Base-by-base conservation (phyloP, 352 stramenopile species). In the Vaucheria bursata region DNA sequence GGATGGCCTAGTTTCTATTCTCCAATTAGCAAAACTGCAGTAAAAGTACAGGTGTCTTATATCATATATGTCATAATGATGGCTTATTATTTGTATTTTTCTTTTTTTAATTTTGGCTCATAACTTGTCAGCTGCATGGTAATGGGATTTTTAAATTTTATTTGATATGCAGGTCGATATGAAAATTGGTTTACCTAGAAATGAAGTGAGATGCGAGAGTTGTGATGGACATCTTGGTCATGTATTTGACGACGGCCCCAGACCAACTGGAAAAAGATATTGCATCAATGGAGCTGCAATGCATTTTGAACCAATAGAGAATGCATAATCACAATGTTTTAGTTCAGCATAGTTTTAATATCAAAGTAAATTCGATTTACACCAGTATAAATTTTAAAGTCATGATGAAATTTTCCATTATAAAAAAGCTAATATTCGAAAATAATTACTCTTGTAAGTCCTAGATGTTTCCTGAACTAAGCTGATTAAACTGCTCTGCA, bases 211-310 rank as follows among this genome's bases (percentile, higher is more conserved):
- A 0, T 82, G 77, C 52, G 53, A 53, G 0, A 80, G 45, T 66
- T 82, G 77, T 37, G 77, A 82, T 35, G 77, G 77, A 0, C 77
- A 82, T 45, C 40, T 82, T 31, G 82, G 82, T 0, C 82, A 86
- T 36, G 79, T 87, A 3, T 87, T 87, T 52, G 72, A 82, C n/a
- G 83, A 87, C 35, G 83, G 83, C 0, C 83, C 78, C 1, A 5
- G 37, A 29, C 83, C 83, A 1, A 86, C 82, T 0, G 79, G 79
- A 5, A 40, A 83, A 73, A 77, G 83, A 0, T 87, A 85, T 75
- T 87, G 83, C 74, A 87, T 87, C 69, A 87, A 87, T 72, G 78
- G 77, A 2, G 83, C 71, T n/a, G 78, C 83, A 4, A 71, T 87
- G 79, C 8, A 38, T 1, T 87, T 87, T 78, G 40, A 71, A 18